Percentiles rank a stretch among this genome's conserved stretches.
phyloP scores from a whole-genome alignment of 1,284 basidiomycete genomes.

The Nidula niveotomentosa region DNA sequence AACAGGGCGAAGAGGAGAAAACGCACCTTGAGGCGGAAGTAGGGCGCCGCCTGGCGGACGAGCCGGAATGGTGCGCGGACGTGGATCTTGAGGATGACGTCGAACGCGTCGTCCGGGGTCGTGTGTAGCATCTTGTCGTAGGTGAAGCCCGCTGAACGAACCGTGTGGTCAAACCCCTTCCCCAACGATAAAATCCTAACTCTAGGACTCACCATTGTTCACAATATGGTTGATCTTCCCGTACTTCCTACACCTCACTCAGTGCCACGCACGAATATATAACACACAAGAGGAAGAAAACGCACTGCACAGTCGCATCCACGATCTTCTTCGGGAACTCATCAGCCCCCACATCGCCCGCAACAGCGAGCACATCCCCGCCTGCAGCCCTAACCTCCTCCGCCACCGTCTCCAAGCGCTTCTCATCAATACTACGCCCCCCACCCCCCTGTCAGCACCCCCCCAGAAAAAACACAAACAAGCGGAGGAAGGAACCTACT shows the following conservation, averaged over 20 bases:
- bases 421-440: constrained; percentile 58
- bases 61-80: constrained; percentile 85
- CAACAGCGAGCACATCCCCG: constrained; percentile 71
- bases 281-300: constrained; percentile 6
- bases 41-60: constrained; percentile 80
- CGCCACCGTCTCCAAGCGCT: constrained; percentile 64
- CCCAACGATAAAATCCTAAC: neutral
- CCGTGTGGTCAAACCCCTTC: neutral
- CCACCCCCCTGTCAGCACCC: constrained; percentile 5
- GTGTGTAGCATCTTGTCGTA: constrained; percentile 90
- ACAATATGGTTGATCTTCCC: constrained; percentile 86
- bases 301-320: constrained; percentile 74
- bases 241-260: constrained; percentile 49
- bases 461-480: neutral
- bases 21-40: constrained; percentile 78
- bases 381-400: constrained; percentile 75
- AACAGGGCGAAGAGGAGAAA: neutral
- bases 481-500: constrained; percentile 44
- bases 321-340: constrained; percentile 83
- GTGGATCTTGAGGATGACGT: constrained; percentile 82
- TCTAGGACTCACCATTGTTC: constrained; percentile 63
- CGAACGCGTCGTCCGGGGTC: constrained; percentile 80
- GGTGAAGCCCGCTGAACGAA: constrained; percentile 72
- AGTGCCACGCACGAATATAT: neutral
- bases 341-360: constrained; percentile 77